phyloP scores from a whole-genome alignment of 2,329 filamentous ascomycete species.

The Ophiostoma quercus region DNA sequence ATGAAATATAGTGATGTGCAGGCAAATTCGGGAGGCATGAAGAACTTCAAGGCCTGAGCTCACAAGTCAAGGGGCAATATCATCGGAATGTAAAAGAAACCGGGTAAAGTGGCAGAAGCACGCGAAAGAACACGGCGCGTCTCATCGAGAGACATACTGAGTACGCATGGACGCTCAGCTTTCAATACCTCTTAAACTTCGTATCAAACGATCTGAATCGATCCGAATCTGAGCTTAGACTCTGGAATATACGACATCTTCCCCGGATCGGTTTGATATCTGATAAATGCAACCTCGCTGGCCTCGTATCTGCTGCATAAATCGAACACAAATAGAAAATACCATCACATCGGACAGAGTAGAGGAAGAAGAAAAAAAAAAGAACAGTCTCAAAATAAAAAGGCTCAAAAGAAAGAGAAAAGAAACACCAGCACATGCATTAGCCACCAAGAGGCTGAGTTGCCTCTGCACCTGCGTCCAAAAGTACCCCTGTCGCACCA shows the following conservation, averaged over 20 bases:
- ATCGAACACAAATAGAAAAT: not conserved
- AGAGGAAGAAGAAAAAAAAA: not conserved
- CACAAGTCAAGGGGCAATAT: not conserved
- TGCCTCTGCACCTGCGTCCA: not conserved
- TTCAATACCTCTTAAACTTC: not conserved
- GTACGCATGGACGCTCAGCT: not conserved
- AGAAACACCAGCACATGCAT: not conserved
- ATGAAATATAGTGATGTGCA: not conserved
- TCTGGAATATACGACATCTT: not conserved
- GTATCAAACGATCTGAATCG: not conserved
- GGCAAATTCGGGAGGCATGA: not conserved
- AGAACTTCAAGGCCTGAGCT: not conserved
- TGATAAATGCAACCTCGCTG: not conserved
- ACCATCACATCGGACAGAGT: not conserved
- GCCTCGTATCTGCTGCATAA: not conserved
- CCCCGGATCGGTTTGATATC: constrained; percentile 5
- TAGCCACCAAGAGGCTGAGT: not conserved
- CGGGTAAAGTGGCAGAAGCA: constrained; percentile 7
- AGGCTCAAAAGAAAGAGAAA: not conserved
- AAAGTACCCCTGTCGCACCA: not conserved
- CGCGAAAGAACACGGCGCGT: constrained; percentile 11
- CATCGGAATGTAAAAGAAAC: not conserved
- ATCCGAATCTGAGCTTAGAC: not conserved
- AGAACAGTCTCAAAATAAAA: not conserved
- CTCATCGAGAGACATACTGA: not conserved